These are phyloP conservation scores for Asterionellopsis glacialis DNA, from an alignment of 108 stramenopile genomes.

Conservation along the genomic window DNA sequence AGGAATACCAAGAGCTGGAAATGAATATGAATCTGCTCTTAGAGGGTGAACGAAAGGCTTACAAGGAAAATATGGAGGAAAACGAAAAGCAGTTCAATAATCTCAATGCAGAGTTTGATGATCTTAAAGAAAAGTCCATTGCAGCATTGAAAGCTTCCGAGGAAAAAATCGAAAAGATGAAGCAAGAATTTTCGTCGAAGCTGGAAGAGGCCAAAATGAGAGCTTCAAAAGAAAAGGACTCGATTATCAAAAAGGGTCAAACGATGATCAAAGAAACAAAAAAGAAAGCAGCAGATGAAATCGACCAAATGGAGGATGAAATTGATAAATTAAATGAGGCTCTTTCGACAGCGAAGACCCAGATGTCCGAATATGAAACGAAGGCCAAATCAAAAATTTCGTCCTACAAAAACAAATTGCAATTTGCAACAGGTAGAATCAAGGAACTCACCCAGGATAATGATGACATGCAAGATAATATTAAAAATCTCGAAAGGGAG, in stretches of 20 bases:
- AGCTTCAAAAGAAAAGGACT: conserved; percentile 30
- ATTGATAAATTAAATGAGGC: conserved; percentile 31
- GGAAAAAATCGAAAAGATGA: conserved; percentile 5
- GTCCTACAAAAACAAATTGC: conserved; percentile 56
- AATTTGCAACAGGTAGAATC: conserved; percentile 36
- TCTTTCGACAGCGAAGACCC: conserved; percentile 20
- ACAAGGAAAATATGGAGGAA: conserved; percentile 16
- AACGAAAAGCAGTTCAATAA: conserved; percentile 10
- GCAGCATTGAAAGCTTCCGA: conserved; percentile 3
- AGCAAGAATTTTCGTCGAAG: conserved; percentile 13
- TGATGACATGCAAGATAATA: conserved; percentile 49
- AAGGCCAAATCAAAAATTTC: conserved; percentile 46
- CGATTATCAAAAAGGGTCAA: conserved; percentile 46
- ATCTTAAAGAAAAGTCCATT: conserved; percentile 16
- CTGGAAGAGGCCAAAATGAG: conserved; percentile 12
- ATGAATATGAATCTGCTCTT: conserved; percentile 41
- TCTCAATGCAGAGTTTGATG: conserved; percentile 18
- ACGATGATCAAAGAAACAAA: conserved; percentile 52
- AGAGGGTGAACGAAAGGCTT: conserved; percentile 44
- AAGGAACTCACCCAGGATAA: conserved; percentile 37
- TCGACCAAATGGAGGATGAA: conserved; percentile 35
- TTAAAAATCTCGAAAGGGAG: conserved; percentile 47
- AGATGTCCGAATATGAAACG: conserved; percentile 44
- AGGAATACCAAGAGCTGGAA: conserved; percentile 36
- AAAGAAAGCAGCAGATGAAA: conserved; percentile 40